phyloP scores from a whole-genome alignment of 73 alveolate genomes.

The Stentor roeselii region DNA sequence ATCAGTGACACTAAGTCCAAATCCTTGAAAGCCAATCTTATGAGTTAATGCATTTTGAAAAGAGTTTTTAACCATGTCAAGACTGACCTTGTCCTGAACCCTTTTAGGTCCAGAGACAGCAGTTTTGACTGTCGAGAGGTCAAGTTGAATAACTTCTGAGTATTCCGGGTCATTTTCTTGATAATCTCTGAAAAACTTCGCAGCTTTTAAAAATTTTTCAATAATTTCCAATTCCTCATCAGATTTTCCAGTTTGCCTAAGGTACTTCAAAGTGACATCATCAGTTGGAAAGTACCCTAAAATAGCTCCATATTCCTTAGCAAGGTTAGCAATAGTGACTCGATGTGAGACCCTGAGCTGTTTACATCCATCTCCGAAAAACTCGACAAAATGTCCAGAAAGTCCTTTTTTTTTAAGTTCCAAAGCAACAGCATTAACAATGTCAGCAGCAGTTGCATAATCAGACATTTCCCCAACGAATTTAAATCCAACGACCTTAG shows the following conservation, averaged over 20 bases:
- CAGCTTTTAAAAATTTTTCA: constrained; percentile 70
- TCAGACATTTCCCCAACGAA: constrained; percentile 80
- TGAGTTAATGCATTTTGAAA: constrained; percentile 57
- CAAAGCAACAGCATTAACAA: constrained; percentile 66
- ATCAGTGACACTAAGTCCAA: constrained; percentile 54
- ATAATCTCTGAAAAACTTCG: constrained; percentile 67
- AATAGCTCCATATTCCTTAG: constrained; percentile 95
- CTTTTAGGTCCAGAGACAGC: constrained; percentile 92
- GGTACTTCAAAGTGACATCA: constrained; percentile 69
- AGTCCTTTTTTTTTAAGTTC: constrained; percentile 93
- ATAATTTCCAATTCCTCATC: constrained; percentile 51
- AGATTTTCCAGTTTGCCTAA: constrained; percentile 78
- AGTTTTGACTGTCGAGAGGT: constrained; percentile 74
- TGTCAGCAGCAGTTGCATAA: constrained; percentile 82
- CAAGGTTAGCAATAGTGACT: constrained; percentile 87
- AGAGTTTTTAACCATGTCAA: constrained; percentile 61
- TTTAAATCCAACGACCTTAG: constrained; percentile 86
- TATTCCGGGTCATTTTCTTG: constrained; percentile 59
- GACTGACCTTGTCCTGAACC: constrained; percentile 85
- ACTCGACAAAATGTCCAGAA: constrained; percentile 90
- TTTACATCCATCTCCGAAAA: constrained; percentile 82
- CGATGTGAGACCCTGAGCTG: constrained; percentile 75
- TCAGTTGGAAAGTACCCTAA: constrained; percentile 93
- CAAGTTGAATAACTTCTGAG: constrained; percentile 79
- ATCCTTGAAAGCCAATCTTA: constrained; percentile 85